Percentiles rank a stretch among this genome's conserved stretches.
Conservation (phyloP, 2,329 filamentous ascomycete species). For the Claviceps humidiphila region DNA sequence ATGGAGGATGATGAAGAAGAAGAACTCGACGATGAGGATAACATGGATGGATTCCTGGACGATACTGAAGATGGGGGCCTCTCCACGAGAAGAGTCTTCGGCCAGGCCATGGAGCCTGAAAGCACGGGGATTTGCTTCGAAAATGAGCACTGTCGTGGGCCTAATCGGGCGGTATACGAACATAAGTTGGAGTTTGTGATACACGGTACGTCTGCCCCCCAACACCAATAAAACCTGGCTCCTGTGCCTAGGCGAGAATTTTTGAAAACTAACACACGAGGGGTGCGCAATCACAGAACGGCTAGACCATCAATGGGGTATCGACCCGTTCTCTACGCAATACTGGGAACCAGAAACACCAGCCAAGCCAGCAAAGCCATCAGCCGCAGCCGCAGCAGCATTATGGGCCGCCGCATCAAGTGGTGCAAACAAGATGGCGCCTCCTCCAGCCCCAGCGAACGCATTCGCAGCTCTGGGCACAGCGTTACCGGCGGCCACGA, state of each 20-base stretch:
- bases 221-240: neutral
- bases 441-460: conserved; percentile 20
- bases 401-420: conserved; percentile 7
- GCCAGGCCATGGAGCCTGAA: conserved; percentile 61
- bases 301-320: conserved; percentile 38
- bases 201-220: conserved; percentile 37
- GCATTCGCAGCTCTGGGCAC: conserved; percentile 23
- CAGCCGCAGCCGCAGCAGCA: conserved; percentile 5
- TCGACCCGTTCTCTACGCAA: conserved; percentile 70
- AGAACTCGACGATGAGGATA: conserved; percentile 63
- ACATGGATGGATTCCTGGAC: conserved; percentile 83
- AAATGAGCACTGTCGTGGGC: conserved; percentile 34
- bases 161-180: conserved; percentile 36
- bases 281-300: conserved; percentile 20
- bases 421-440: conserved; percentile 16
- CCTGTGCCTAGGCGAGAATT: neutral
- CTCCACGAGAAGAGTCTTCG: conserved; percentile 39
- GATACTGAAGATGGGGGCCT: conserved; percentile 60
- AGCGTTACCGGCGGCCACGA: conserved; percentile 4
- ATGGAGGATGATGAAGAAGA: conserved; percentile 54
- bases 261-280: neutral
- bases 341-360: conserved; percentile 56
- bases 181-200: conserved; percentile 62
- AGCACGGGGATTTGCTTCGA: conserved; percentile 81
- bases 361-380: conserved; percentile 11